Conservation (phyloP, 768 basidiomycete genomes). For the Steccherinum ochraceum region DNA sequence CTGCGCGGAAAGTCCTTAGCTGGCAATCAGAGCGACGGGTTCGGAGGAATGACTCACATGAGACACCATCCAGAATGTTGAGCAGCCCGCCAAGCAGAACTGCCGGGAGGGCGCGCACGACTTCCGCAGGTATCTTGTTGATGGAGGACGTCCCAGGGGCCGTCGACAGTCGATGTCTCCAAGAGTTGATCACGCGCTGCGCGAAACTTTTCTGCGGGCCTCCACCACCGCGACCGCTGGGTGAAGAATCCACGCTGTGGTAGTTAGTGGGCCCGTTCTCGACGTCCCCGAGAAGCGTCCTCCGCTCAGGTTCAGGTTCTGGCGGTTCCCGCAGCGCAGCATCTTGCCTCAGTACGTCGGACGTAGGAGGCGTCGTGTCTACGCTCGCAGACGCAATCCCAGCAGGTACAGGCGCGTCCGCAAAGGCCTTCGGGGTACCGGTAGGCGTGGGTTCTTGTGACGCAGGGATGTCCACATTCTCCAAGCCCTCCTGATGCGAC, state of each 20-base stretch:
- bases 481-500: conserved; percentile 2
- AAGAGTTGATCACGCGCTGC: not conserved
- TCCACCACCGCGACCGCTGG: conserved; percentile 1
- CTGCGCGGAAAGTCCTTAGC: conserved; percentile 26
- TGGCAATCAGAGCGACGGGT: not conserved
- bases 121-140: conserved; percentile 15
- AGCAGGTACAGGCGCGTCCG: too few species aligned
- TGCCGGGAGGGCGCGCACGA: conserved; percentile 60
- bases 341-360: too few species aligned
- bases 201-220: conserved; percentile 1
- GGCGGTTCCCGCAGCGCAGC: not conserved
- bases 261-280: not conserved
- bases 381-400: too few species aligned
- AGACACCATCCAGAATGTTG: conserved; percentile 91
- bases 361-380: too few species aligned
- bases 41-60: conserved; percentile 46
- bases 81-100: conserved; percentile 79
- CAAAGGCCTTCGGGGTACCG: too few species aligned
- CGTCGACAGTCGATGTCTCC: not conserved
- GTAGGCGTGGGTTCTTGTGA: too few species aligned
- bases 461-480: too few species aligned
- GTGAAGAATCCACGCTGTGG: not conserved
- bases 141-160: not conserved
- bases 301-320: not conserved
- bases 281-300: not conserved